Conservation (phyloP, 2,329 filamentous ascomycete species). For the Fusarium succisae region DNA sequence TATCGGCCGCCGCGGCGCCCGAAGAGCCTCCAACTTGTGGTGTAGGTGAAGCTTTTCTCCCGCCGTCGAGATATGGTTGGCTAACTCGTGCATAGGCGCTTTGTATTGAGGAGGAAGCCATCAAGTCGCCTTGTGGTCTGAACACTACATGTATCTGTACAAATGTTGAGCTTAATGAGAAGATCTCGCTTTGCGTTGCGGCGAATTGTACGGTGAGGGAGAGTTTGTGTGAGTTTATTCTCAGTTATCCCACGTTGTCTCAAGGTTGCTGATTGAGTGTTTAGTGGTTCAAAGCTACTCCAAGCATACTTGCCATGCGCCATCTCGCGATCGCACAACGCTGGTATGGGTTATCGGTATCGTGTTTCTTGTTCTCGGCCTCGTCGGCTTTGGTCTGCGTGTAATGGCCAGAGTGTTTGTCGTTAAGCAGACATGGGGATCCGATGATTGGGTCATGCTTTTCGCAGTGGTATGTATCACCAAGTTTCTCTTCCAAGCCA, state of each 20-base stretch:
- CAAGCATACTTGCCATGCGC: slow-evolving; percentile 10
- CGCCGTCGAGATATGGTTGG: fast-evolving
- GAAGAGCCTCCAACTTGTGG: slow-evolving; percentile 25
- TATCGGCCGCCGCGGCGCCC: slow-evolving; percentile 13
- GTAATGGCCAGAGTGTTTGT: slow-evolving; percentile 17
- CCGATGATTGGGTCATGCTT: slow-evolving; percentile 20
- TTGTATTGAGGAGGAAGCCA: slow-evolving; percentile 1
- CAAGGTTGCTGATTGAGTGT: not conserved
- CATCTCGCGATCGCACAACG: slow-evolving; percentile 9
- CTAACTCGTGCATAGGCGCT: not conserved
- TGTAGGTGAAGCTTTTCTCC: not conserved
- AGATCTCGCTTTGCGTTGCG: slow-evolving; percentile 3
- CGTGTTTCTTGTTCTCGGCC: not conserved
- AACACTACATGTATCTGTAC: slow-evolving; percentile 21
- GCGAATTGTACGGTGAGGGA: slow-evolving; percentile 13
- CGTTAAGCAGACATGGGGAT: slow-evolving; percentile 8
- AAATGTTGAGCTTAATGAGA: slow-evolving; percentile 8
- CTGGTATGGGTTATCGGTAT: slow-evolving; percentile 5
- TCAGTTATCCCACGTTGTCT: fast-evolving
- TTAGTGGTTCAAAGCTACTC: slow-evolving; percentile 10
- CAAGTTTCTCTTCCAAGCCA: fast-evolving
- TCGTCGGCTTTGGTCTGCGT: slow-evolving; percentile 4
- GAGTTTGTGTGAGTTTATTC: not conserved
- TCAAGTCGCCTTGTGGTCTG: slow-evolving; percentile 14
- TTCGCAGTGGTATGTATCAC: slow-evolving; percentile 3